Evolutionary conservation across 1,284 basidiomycete genomes (phyloP).

Genomic region (Rugosomyces carneus): DNA sequence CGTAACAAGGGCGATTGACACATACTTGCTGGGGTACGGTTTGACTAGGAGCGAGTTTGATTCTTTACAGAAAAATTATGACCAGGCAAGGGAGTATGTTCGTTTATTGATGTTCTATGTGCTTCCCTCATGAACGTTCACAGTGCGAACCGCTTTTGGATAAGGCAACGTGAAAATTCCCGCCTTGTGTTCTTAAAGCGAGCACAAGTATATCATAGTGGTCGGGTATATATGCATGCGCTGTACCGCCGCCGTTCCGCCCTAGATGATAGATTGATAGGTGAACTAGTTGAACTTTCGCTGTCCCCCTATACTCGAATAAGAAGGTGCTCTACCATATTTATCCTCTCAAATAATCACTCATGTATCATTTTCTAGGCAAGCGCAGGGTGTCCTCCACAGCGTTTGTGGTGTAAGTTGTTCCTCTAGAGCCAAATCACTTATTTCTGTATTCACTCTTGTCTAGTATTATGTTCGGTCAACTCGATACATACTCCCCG

Average conservation of each 20-base stretch:
- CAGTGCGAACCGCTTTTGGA: slow-evolving; percentile 63
- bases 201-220: slow-evolving; percentile 71
- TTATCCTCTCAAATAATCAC: not conserved
- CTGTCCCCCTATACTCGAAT: slow-evolving; percentile 82
- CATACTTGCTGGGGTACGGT: slow-evolving; percentile 71
- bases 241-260: slow-evolving; percentile 78
- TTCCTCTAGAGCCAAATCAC: slow-evolving; percentile 8
- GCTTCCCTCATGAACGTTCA: not conserved
- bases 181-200: slow-evolving; percentile 76
- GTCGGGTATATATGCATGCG: slow-evolving; percentile 70
- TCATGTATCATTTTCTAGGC: slow-evolving; percentile 18
- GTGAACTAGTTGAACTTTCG: slow-evolving; percentile 77
- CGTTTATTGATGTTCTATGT: not conserved
- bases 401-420: slow-evolving; percentile 57
- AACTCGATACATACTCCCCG: slow-evolving; percentile 67
- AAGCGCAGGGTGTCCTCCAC: slow-evolving; percentile 70
- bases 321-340: slow-evolving; percentile 44
- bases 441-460: slow-evolving; percentile 22
- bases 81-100: slow-evolving; percentile 62
- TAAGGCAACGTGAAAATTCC: slow-evolving; percentile 70
- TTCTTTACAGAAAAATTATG: slow-evolving; percentile 62
- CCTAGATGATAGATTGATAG: slow-evolving; percentile 76
- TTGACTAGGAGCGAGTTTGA: slow-evolving; percentile 55
- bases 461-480: slow-evolving; percentile 81
- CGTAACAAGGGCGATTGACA: slow-evolving; percentile 67